Base-by-base conservation (phyloP, 148 eudicot genomes). In the Arctostaphylos glauca region DNA sequence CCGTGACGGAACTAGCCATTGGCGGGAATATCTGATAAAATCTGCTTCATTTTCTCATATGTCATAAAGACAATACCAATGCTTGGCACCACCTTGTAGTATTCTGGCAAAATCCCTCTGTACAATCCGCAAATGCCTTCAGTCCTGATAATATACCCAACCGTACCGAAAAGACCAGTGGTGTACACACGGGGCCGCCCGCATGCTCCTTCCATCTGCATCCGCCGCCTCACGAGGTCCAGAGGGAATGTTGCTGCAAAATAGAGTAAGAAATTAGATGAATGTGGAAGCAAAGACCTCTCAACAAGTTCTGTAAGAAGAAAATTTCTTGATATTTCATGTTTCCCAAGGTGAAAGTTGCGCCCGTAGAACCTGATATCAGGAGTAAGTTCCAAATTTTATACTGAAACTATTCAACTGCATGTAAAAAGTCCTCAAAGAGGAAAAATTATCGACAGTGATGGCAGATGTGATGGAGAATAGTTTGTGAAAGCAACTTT, bases 131-230 rank as follows among this genome's bases (percentile, higher is more conserved):
- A 88, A 18, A 89, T 47, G 52, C 93, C 93, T 89, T 90, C 93
- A 23, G 78, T 74, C 81, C 75, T 82, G 56, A 86, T 44, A 23
- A 90, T 90, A 49, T 91, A 92, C 73, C 84, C 75, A 80, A 94
- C 88, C 18, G 98, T 91, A 78, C 97, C 92, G 44, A 90, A 85
- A 23, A 96, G 81, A 48, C 99, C 98, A 0, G 89, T 85, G 59
- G 85, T 94, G 84, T 96, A 96, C 4, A 96, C 89, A 19, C 86
- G 92, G 66, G 95, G 92, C 75, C 91, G 90, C 16, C 99, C 99
- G 76, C 95, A 97, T n/a, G 98, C 99, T 81, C 99, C 99, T 90
- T 96, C 98, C 86, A 96, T 84, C 78, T 94, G 99, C 94, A 91
- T 96, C 80, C 99, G 87, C 70, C 99, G 89, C 87, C 98, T 93